Evolutionary conservation across 495 filamentous ascomycete species (phyloP).

Genomic region (Hypoxylon cercidicola): DNA sequence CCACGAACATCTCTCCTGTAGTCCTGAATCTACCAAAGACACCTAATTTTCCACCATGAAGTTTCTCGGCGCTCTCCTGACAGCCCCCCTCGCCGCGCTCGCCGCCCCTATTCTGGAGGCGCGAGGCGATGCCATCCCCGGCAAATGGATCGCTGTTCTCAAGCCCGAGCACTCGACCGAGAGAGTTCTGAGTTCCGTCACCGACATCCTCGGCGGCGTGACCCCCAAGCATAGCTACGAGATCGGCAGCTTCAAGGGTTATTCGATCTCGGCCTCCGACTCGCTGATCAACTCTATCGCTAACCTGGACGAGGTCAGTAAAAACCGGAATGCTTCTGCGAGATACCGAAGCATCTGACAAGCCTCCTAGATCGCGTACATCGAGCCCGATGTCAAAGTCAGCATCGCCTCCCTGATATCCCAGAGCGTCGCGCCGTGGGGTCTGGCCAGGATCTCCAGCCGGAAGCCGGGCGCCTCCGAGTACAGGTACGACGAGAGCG

Average conservation of each 20-base stretch:
- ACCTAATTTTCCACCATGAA: conserved; percentile 36
- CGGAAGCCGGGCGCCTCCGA: conserved; percentile 41
- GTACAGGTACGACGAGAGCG: conserved; percentile 57
- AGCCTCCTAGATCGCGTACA: conserved; percentile 36
- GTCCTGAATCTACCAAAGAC: no score
- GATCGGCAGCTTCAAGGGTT: conserved; percentile 55
- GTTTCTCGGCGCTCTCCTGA: conserved; percentile 34
- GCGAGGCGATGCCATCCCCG: conserved; percentile 51
- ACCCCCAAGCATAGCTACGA: conserved; percentile 51
- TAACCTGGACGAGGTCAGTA: conserved; percentile 49
- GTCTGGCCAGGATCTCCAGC: conserved; percentile 55
- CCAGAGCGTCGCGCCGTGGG: conserved; percentile 56
- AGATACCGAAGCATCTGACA: conserved; percentile 5
- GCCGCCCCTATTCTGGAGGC: conserved; percentile 49
- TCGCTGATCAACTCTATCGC: conserved; percentile 54
- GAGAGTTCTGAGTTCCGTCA: conserved; percentile 36
- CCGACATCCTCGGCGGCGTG: conserved; percentile 34
- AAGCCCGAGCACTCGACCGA: conserved; percentile 47
- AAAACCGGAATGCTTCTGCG: background rate
- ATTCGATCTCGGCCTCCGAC: conserved; percentile 48
- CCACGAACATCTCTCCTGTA: no score
- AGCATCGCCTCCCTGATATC: conserved; percentile 19
- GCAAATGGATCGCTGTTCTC: conserved; percentile 67
- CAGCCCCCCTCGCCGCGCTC: conserved; percentile 30
- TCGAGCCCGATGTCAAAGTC: conserved; percentile 39